phyloP scores from a whole-genome alignment of 2,329 filamentous ascomycete genomes.

The Macroventuria anomochaeta region DNA sequence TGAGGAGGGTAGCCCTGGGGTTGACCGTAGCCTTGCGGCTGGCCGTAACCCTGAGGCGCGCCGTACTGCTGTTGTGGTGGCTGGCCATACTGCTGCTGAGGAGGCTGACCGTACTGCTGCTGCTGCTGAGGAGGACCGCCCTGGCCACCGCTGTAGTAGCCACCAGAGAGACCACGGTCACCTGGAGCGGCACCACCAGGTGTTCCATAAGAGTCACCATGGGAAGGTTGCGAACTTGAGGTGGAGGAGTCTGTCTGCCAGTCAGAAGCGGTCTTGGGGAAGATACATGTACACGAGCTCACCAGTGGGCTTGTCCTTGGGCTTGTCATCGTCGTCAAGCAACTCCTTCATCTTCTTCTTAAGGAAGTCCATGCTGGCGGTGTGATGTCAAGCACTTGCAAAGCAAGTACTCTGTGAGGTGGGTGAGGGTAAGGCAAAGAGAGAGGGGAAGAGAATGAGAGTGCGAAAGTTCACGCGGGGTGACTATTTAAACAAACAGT shows the following conservation, averaged over 20 bases:
- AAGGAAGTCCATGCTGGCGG: constrained; percentile 52
- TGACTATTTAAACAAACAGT: constrained; percentile 18
- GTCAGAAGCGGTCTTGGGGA: not conserved
- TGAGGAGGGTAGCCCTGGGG: constrained; percentile 36
- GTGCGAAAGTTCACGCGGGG: constrained; percentile 10
- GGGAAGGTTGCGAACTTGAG: constrained; percentile 10
- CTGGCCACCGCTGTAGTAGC: constrained; percentile 28
- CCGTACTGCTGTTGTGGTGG: constrained; percentile 30
- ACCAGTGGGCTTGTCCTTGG: constrained; percentile 33
- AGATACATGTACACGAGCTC: not conserved
- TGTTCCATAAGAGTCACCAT: constrained; percentile 18
- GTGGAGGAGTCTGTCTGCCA: not conserved
- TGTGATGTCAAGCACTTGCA: constrained; percentile 1
- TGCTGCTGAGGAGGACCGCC: constrained; percentile 17
- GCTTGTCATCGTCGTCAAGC: constrained; percentile 49
- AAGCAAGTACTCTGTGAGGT: not conserved
- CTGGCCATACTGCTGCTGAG: constrained; percentile 21
- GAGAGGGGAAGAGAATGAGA: constrained; percentile 1
- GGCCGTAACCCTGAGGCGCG: constrained; percentile 29
- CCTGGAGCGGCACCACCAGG: constrained; percentile 27
- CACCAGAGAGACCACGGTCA: constrained; percentile 30
- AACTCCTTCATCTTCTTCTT: constrained; percentile 57
- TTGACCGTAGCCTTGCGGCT: constrained; percentile 35
- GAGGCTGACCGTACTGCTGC: not conserved
- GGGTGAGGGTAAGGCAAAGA: not conserved